These are phyloP conservation scores for Vanrija sp. DNA, from an alignment of 1,284 basidiomycete species.

Conservation along the genomic window DNA sequence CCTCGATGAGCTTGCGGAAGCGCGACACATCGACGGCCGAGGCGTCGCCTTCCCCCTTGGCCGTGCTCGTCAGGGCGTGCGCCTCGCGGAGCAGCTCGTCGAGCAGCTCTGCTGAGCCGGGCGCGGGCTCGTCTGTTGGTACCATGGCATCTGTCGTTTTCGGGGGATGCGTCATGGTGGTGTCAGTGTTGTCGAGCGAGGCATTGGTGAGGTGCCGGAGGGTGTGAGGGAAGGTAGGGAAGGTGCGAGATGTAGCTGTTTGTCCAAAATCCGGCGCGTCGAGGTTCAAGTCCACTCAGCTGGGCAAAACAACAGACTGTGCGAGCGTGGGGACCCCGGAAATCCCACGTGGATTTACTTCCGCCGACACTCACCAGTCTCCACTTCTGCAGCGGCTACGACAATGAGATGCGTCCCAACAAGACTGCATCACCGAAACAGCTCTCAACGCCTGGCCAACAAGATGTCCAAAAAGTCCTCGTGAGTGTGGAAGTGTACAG, in stretches of 20 bases:
- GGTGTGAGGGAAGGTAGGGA: too few relatives aligned
- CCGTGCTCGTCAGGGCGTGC: constrained; percentile 17
- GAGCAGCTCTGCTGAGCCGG: constrained; percentile 19
- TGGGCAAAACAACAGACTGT: too few relatives aligned
- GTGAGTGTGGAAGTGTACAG: constrained; percentile 7
- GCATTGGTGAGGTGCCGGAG: too few relatives aligned
- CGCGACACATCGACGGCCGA: constrained; percentile 4
- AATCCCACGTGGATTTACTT: background rate
- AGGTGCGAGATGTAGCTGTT: too few relatives aligned
- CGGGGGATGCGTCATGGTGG: background rate
- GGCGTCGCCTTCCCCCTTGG: constrained; percentile 14
- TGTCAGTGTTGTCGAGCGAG: too few relatives aligned
- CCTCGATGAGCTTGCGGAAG: constrained; percentile 33
- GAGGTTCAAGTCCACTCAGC: too few relatives aligned
- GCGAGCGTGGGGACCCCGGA: background rate
- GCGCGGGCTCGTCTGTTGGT: background rate
- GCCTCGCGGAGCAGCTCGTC: constrained; percentile 37
- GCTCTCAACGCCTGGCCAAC: background rate
- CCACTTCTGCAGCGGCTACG: too few relatives aligned
- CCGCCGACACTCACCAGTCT: background rate
- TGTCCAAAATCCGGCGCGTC: too few relatives aligned
- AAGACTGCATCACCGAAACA: background rate
- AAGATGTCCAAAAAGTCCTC: constrained; percentile 34
- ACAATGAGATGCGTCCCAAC: too few relatives aligned
- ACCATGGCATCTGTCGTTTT: background rate